Evolutionary conservation across 1,284 basidiomycete genomes (phyloP).

Genomic region (Pseudozyma tsukubaensis): DNA sequence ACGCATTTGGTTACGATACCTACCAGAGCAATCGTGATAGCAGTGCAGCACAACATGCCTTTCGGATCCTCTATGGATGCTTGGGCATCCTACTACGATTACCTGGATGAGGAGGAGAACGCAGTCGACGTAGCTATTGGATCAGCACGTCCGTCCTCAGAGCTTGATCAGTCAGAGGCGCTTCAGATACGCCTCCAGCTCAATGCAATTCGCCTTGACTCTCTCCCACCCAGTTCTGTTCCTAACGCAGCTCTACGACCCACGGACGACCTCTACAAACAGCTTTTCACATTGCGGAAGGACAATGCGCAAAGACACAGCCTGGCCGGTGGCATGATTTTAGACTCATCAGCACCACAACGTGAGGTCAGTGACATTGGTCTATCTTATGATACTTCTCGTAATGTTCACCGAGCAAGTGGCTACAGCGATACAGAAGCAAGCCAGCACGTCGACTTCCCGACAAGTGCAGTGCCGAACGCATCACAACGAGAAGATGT

Average conservation of each 20-base stretch:
- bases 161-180: conserved; percentile 15
- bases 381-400: background rate
- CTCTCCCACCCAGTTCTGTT: conserved; percentile 7
- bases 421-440: background rate
- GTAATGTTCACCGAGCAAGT: background rate
- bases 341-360: too few relatives aligned
- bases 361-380: background rate
- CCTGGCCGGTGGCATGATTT: too few relatives aligned
- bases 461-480: background rate
- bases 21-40: too few relatives aligned
- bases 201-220: conserved; percentile 4
- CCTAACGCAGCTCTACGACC: conserved; percentile 8
- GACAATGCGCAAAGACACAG: background rate
- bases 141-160: conserved; percentile 24
- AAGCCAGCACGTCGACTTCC: background rate
- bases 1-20: too few relatives aligned
- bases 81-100: conserved; percentile 37
- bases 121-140: conserved; percentile 14
- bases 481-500: background rate
- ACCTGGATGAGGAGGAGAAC: conserved; percentile 11
- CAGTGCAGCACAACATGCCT: conserved; percentile 42
- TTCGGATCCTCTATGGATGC: conserved; percentile 52
- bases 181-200: background rate
- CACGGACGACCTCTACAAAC: conserved; percentile 1
- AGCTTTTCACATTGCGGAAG: background rate